Evolutionary conservation across 202 grass and related monocot species (phyloP).

Genomic region (Panicum hallii): DNA sequence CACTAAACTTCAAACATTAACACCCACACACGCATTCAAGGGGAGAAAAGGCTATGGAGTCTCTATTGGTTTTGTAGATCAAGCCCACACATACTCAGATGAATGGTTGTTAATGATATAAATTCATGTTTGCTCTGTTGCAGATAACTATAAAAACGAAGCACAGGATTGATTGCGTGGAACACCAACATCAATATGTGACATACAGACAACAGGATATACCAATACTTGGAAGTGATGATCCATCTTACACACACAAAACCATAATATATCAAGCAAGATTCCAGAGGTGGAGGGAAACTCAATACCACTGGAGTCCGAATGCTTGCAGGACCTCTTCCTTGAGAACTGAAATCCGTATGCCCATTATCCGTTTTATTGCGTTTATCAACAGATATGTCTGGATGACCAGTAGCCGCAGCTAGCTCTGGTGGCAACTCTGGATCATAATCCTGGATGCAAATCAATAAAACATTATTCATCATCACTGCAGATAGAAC

Average conservation of each 20-base stretch:
- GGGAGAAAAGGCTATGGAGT: slow-evolving; percentile 16
- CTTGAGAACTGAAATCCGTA: slow-evolving; percentile 70
- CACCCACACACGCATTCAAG: background rate
- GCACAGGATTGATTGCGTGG: background rate
- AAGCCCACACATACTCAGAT: background rate
- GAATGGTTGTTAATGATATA: slow-evolving; percentile 4
- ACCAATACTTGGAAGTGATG: slow-evolving; percentile 14
- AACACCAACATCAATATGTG: slow-evolving; percentile 20
- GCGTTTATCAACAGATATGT: slow-evolving; percentile 67
- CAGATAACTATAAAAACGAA: slow-evolving; percentile 16
- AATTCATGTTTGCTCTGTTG: background rate
- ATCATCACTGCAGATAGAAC: slow-evolving; percentile 31
- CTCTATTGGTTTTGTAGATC: slow-evolving; percentile 25
- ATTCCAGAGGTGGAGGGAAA: slow-evolving; percentile 15
- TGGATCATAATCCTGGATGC: slow-evolving; percentile 87
- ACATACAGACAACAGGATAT: slow-evolving; percentile 22
- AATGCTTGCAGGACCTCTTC: slow-evolving; percentile 58
- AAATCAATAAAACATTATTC: slow-evolving; percentile 44
- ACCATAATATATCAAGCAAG: background rate
- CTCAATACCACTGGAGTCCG: slow-evolving; percentile 71
- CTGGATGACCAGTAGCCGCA: slow-evolving; percentile 80
- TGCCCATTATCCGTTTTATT: slow-evolving; percentile 68
- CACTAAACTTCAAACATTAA: slow-evolving; percentile 22
- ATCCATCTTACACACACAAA: slow-evolving; percentile 11
- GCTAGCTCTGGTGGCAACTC: slow-evolving; percentile 99